Percentiles rank a stretch among this genome's conserved stretches.
These are phyloP conservation scores for Exutisphaerella laricina DNA, from an alignment of 2,329 filamentous ascomycete species.

Conservation along the genomic window DNA sequence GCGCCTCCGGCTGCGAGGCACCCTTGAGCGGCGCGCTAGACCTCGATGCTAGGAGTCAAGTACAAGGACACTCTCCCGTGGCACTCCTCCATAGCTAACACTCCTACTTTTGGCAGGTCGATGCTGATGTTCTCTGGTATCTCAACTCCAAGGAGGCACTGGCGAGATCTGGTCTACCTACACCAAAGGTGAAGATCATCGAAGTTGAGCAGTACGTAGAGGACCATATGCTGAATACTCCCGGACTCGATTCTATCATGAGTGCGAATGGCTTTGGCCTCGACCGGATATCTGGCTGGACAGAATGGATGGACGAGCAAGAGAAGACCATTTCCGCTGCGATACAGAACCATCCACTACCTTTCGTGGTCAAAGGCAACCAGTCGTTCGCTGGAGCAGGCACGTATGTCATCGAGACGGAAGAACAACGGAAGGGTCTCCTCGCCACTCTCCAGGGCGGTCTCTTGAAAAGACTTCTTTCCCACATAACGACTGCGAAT, in stretches of 20 bases:
- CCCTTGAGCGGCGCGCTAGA: no score
- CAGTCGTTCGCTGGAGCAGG: constrained; percentile 7
- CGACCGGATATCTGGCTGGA: constrained; percentile 1
- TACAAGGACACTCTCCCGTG: no score
- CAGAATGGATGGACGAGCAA: constrained; percentile 6
- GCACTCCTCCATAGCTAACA: no score
- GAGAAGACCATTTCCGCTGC: neutral
- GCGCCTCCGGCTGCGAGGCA: no score
- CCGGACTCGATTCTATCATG: constrained; percentile 1
- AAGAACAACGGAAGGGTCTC: constrained; percentile 3
- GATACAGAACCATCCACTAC: neutral
- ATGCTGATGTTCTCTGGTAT: constrained; percentile 5
- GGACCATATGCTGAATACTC: constrained; percentile 3
- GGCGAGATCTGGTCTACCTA: constrained; percentile 5
- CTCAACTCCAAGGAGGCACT: constrained; percentile 11
- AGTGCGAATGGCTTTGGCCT: neutral
- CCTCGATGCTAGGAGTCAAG: no score
- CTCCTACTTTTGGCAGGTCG: no score
- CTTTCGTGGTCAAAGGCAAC: constrained; percentile 10
- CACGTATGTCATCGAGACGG: constrained; percentile 3
- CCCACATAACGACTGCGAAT: constrained; percentile 3
- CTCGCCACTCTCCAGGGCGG: neutral
- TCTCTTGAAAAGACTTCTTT: constrained; percentile 5
- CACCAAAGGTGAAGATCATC: neutral
- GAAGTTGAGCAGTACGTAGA: constrained; percentile 9